phyloP scores from a whole-genome alignment of 768 basidiomycete species.

The Lactifluus rugatus region DNA sequence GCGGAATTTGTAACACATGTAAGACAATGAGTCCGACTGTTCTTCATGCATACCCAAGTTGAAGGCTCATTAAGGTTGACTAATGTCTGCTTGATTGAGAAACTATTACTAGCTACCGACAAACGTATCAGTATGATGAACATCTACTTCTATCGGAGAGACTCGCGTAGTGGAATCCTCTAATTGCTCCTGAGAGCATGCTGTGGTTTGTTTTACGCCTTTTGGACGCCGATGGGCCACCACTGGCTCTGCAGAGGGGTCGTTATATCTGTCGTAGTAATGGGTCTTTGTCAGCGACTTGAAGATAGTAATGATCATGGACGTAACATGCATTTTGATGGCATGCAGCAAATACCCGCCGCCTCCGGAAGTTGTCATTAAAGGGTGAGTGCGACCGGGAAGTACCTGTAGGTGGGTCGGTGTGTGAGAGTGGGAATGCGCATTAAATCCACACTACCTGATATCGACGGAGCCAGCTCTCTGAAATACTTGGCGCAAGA shows the following conservation, averaged over 20 bases:
- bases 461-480: constrained; percentile 82
- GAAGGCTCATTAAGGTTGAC: not conserved
- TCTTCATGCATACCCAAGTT: not conserved
- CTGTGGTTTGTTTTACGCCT: constrained; percentile 22
- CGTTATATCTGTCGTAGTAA: constrained; percentile 37
- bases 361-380: constrained; percentile 82
- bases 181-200: not conserved
- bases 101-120: not conserved
- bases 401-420: constrained; percentile 40
- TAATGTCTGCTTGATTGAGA: not conserved
- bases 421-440: not conserved
- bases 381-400: constrained; percentile 94
- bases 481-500: constrained; percentile 71
- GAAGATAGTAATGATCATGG: not conserved
- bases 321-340: constrained; percentile 65
- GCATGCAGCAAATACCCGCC: constrained; percentile 83
- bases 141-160: not conserved
- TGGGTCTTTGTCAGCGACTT: not conserved
- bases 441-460: constrained; percentile 41
- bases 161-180: not conserved
- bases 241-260: constrained; percentile 49
- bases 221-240: constrained; percentile 36
- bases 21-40: no score
- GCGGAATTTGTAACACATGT: not conserved
- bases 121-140: not conserved